These are phyloP conservation scores for Cryoendolithus antarcticus DNA, from an alignment of 2,329 filamentous ascomycete species.

Conservation along the genomic window DNA sequence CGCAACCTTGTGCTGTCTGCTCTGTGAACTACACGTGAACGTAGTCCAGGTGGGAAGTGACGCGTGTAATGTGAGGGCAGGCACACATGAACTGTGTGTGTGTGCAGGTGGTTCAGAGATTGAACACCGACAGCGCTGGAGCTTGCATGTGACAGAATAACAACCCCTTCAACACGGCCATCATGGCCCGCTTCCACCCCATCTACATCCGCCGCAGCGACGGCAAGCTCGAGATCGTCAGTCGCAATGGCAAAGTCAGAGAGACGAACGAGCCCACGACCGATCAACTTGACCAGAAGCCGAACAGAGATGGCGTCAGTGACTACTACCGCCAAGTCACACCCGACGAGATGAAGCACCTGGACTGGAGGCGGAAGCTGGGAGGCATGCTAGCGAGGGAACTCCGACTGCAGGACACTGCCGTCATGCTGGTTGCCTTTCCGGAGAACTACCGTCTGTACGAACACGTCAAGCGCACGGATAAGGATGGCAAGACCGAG, in stretches of 20 bases:
- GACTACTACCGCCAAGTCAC: conserved; percentile 43
- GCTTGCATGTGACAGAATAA: too few species aligned
- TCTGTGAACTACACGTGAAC: too few species aligned
- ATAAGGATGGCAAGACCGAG: conserved; percentile 30
- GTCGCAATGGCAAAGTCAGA: conserved; percentile 35
- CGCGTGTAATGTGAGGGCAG: too few species aligned
- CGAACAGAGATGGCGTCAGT: conserved; percentile 40
- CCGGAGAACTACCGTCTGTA: conserved; percentile 46
- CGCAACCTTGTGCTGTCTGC: too few species aligned
- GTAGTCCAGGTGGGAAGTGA: too few species aligned
- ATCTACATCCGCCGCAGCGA: conserved; percentile 38
- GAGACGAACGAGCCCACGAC: conserved; percentile 40
- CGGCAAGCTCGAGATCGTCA: conserved; percentile 36
- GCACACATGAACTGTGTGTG: too few species aligned
- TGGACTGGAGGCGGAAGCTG: conserved; percentile 47
- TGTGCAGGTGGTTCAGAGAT: too few species aligned
- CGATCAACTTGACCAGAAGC: conserved; percentile 39
- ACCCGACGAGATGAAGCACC: conserved; percentile 39
- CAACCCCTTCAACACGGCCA: not conserved
- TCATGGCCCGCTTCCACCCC: conserved; percentile 35
- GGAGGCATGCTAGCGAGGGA: conserved; percentile 44
- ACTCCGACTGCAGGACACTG: conserved; percentile 20
- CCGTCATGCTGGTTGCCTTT: conserved; percentile 41
- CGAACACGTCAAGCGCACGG: conserved; percentile 42
- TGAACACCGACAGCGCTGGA: too few species aligned